phyloP scores from a whole-genome alignment of 169 alveolate genomes.

The Eimeria falciformis region DNA sequence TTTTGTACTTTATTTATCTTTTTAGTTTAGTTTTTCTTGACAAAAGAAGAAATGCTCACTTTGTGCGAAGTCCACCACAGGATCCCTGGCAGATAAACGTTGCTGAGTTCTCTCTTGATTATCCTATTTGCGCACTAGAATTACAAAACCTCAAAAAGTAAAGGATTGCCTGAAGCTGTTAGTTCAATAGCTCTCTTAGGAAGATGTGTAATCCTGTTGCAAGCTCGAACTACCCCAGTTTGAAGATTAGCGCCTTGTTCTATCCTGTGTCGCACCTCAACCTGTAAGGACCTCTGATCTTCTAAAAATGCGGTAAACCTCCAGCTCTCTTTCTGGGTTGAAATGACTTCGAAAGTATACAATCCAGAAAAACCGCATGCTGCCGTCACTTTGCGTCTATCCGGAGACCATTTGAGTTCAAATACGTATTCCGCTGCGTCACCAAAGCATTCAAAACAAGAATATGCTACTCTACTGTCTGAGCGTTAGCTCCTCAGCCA shows the following conservation, averaged over 20 bases:
- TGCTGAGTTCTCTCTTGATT: too few relatives aligned
- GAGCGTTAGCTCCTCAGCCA: neutral
- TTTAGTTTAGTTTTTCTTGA: neutral
- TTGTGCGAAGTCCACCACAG: neutral
- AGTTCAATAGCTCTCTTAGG: too few relatives aligned
- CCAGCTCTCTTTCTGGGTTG: slow-evolving; percentile 7
- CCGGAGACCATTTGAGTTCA: slow-evolving; percentile 11
- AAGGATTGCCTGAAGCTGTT: too few relatives aligned
- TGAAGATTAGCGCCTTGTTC: too few relatives aligned
- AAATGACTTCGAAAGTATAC: neutral
- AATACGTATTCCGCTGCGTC: slow-evolving; percentile 1
- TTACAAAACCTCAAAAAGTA: too few relatives aligned
- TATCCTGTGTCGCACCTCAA: slow-evolving; percentile 15
- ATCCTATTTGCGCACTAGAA: too few relatives aligned
- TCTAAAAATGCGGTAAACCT: neutral
- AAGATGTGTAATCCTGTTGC: too few relatives aligned
- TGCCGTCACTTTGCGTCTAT: neutral
- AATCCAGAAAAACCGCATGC: slow-evolving; percentile 24
- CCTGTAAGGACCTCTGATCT: neutral
- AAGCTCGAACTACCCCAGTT: too few relatives aligned
- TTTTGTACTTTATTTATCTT: neutral
- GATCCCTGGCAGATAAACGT: neutral
- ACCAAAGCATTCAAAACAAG: neutral
- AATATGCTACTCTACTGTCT: neutral
- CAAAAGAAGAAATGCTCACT: neutral